Evolutionary conservation across 805 yeast species (phyloP), one percentile per base, ranked within the genome.

Genomic region (Sugiyamaella lignohabitans): DNA sequence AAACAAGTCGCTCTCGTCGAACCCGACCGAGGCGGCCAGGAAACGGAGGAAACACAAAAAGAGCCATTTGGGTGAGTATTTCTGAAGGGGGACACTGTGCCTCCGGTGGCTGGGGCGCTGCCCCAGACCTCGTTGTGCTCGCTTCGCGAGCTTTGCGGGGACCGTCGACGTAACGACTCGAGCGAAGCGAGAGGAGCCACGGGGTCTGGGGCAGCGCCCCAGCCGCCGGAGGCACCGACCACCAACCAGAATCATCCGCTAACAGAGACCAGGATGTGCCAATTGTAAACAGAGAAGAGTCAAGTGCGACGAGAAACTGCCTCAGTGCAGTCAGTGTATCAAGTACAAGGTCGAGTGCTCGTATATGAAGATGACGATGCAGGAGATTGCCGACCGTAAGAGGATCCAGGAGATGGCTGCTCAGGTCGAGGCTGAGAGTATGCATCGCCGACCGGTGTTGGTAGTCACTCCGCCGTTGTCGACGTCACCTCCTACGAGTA

Each of bases 181-280:
- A n/a, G n/a, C n/a, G n/a, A n/a, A n/a, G n/a, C n/a, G n/a, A n/a
- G n/a, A n/a, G n/a, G n/a, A n/a, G n/a, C n/a, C n/a, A n/a, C n/a
- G n/a, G n/a, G n/a, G n/a, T n/a, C n/a, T n/a, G n/a, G n/a, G n/a
- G n/a, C n/a, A n/a, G n/a, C n/a, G n/a, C n/a, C n/a, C n/a, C n/a
- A n/a, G n/a, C n/a, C n/a, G n/a, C n/a, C n/a, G n/a, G n/a, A n/a
- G n/a, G n/a, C n/a, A n/a, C n/a, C n/a, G n/a, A n/a, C n/a, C n/a
- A n/a, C n/a, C n/a, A n/a, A n/a, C n/a, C n/a, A n/a, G n/a, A n/a
- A n/a, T n/a, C n/a, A n/a, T n/a, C n/a, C n/a, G n/a, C n/a, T n/a
- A n/a, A n/a, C n/a, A n/a, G n/a, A n/a, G n/a, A n/a, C n/a, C 76
- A 44, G 91, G 93, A n/a, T 84, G 93, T 64, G 79, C 77, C 2